Percentiles rank a stretch among this genome's conserved stretches.
phyloP scores from a whole-genome alignment of 2,329 filamentous ascomycete genomes.

The Didymella glomerata region DNA sequence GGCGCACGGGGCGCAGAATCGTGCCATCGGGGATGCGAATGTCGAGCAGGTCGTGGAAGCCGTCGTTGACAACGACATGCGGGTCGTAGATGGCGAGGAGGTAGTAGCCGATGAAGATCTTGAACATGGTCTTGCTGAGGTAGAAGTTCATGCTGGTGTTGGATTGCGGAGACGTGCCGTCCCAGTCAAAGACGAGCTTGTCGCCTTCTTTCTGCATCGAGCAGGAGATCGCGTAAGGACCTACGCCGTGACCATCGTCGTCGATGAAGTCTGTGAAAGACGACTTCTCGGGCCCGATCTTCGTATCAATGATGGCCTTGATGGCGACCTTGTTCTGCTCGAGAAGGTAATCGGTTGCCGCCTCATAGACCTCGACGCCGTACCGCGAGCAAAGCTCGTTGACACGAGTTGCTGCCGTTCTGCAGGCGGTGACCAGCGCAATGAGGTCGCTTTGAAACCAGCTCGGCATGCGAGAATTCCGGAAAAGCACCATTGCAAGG shows the following conservation, averaged over 20 bases:
- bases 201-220: slow-evolving; percentile 57
- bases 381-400: slow-evolving; percentile 58
- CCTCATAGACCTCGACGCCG: slow-evolving; percentile 56
- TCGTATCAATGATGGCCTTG: slow-evolving; percentile 56
- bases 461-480: slow-evolving; percentile 59
- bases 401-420: slow-evolving; percentile 56
- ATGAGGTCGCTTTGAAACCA: slow-evolving; percentile 61
- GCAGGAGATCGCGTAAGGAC: slow-evolving; percentile 59
- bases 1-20: slow-evolving; percentile 58
- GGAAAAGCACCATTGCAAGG: slow-evolving; percentile 57
- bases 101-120: slow-evolving; percentile 61
- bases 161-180: slow-evolving; percentile 59
- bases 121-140: slow-evolving; percentile 60
- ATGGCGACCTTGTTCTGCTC: slow-evolving; percentile 56
- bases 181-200: slow-evolving; percentile 59
- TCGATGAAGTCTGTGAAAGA: slow-evolving; percentile 61
- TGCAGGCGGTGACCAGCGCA: slow-evolving; percentile 58
- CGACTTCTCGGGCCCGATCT: slow-evolving; percentile 54
- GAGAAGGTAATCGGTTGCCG: slow-evolving; percentile 57
- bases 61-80: slow-evolving; percentile 60
- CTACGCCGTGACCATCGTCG: slow-evolving; percentile 57
- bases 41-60: slow-evolving; percentile 61
- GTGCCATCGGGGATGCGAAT: slow-evolving; percentile 57
- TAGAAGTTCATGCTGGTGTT: slow-evolving; percentile 60
- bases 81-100: slow-evolving; percentile 60